These are phyloP conservation scores for Silene vulgaris DNA, from an alignment of 179 eudicot species.

Conservation along the genomic window DNA sequence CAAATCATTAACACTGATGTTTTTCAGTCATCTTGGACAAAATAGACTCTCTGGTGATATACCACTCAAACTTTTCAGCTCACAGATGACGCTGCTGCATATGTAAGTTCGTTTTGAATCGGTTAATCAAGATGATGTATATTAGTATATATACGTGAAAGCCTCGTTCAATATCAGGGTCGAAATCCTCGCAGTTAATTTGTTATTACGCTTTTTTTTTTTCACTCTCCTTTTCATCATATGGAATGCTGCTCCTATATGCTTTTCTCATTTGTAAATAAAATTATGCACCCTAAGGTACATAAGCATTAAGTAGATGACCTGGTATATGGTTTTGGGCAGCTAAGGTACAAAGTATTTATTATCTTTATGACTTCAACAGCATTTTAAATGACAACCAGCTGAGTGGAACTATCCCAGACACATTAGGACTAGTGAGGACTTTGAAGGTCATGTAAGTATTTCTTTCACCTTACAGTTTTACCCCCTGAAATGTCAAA, in stretches of 20 bases:
- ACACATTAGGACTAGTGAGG: slow-evolving; percentile 41
- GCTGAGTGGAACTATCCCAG: slow-evolving; percentile 52
- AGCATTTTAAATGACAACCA: slow-evolving; percentile 59
- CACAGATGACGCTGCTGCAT: slow-evolving; percentile 50
- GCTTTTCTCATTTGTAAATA: neutral
- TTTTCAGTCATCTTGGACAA: slow-evolving; percentile 51
- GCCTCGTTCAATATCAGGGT: neutral
- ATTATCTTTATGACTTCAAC: slow-evolving; percentile 17
- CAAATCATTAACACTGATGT: slow-evolving; percentile 13
- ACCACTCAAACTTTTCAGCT: slow-evolving; percentile 42
- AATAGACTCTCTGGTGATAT: slow-evolving; percentile 49
- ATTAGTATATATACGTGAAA: neutral
- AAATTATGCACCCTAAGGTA: neutral
- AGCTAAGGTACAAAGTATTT: neutral
- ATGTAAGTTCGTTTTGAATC: slow-evolving; percentile 37
- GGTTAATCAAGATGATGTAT: neutral
- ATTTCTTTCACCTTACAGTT: slow-evolving; percentile 22
- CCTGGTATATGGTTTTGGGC: neutral
- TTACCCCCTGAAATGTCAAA: neutral
- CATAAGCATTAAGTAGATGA: neutral
- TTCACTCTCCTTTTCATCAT: neutral
- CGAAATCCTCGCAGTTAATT: neutral
- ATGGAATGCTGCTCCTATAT: neutral
- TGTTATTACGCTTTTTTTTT: neutral
- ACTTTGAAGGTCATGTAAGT: slow-evolving; percentile 62